phyloP scores from a whole-genome alignment of 1,284 basidiomycete genomes.

The Amylostereum areolatum region DNA sequence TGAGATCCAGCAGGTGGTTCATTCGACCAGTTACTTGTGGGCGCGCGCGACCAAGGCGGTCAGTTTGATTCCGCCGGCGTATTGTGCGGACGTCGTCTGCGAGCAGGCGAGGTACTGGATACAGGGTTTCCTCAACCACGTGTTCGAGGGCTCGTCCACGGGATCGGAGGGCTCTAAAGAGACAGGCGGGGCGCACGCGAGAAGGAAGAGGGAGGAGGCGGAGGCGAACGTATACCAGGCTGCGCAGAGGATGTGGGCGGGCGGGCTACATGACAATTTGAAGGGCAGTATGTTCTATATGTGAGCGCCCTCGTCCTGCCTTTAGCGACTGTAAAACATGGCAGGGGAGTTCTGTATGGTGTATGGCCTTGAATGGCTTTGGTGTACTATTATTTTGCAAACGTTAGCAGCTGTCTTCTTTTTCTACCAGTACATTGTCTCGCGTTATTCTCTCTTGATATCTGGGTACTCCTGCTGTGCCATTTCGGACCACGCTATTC shows the following conservation, averaged over 20 bases:
- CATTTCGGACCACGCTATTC: no score
- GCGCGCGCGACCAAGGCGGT: slow-evolving; percentile 74
- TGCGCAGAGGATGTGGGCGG: slow-evolving; percentile 53
- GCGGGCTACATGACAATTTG: slow-evolving; percentile 54
- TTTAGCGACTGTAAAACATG: no score
- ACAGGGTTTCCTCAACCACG: slow-evolving; percentile 52
- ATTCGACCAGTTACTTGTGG: slow-evolving; percentile 62
- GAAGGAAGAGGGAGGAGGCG: slow-evolving; percentile 37
- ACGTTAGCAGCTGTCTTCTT: no score
- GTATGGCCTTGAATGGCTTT: no score
- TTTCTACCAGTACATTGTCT: no score
- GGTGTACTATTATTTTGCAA: no score
- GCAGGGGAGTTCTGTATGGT: no score
- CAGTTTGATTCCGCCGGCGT: slow-evolving; percentile 68
- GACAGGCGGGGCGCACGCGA: slow-evolving; percentile 14
- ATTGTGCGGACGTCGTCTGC: slow-evolving; percentile 73
- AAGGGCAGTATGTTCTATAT: slow-evolving; percentile 70
- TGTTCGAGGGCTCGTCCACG: slow-evolving; percentile 35
- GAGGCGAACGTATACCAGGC: slow-evolving; percentile 40
- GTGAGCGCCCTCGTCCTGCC: slow-evolving; percentile 23
- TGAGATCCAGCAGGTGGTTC: slow-evolving; percentile 60
- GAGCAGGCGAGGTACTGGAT: slow-evolving; percentile 68
- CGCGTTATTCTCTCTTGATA: no score
- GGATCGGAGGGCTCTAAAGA: slow-evolving; percentile 21
- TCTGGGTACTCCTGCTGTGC: no score